Evolutionary conservation across 192 early-diverging fungal genomes (phyloP), one percentile per base, ranked within the genome.

Genomic region (Coemansia nantahalensis): DNA sequence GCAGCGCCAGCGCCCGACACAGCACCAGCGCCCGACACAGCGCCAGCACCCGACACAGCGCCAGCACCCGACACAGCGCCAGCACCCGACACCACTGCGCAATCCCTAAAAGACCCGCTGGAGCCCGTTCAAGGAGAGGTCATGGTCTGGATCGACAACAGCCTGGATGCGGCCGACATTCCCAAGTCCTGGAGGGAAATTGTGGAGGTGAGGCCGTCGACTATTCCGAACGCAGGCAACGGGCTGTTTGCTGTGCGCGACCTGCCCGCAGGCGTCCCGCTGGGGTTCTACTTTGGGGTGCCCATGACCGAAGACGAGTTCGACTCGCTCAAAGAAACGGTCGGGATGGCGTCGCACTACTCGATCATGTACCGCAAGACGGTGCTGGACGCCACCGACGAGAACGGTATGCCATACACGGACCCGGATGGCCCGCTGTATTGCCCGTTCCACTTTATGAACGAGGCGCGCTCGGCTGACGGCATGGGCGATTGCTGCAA

Each of bases 281-380:
- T 95, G 5, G 93, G 93, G 2, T 95, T 94, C 54, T 95, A 95
- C 54, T 95, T 95, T 79, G 93, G 93, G 16, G 90, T 95, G 8
- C 93, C 93, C 9, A 95, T 93, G 90, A 92, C 89, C 2, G 93
- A 95, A 73, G 90, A 91, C 54, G 93, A 95, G 59, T 95, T 91
- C 55, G 93, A 95, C 71, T 84, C 82, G 0, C 61, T 85, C 17
- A 95, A 95, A 54, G 93, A 95, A 38, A 70, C 78, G 11, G 73
- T 88, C 10, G 92, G 91, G 0, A 31, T 81, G 37, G 80, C 93
- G 4, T 89, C 86, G 4, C 85, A 93, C 48, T 95, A 95, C 56
- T 85, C 93, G 1, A 86, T 94, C 59, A 90, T 89, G 82, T 96
- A 94, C 57, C 81, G 89, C 15, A 83, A 85, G n/a, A 95, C 87